Base-by-base conservation (phyloP, 805 yeast species). In the Clavispora santaluciae region DNA sequence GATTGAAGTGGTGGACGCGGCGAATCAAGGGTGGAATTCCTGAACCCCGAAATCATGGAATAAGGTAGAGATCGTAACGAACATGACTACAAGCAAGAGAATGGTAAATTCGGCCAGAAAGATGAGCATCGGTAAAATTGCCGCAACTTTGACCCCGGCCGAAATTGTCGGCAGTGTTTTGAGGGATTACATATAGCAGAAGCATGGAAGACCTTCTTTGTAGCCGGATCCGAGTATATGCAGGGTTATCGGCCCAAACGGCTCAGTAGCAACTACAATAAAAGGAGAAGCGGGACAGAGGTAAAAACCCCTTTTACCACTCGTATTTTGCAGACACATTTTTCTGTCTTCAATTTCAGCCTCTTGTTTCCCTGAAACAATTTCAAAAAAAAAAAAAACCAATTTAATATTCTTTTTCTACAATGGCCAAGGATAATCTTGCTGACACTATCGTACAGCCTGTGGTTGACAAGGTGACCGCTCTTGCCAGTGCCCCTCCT, bases 401-500 rank as follows among this genome's bases (percentile, higher is more conserved):
- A n/a, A n/a, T 13, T 18, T 15, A 6, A 4, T 23, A 13, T 9
- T 16, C 12, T 12, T 18, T 8, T 22, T n/a, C 9, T 24, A 18
- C 22, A 18, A 36, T 36, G 39, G 39, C 28, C 21, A 36, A 36
- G 22, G 39, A 36, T 24, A 26, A n/a, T 21, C 33, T 36, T 22
- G 53, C 65, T n/a, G 68, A 63, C 28, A 42, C 59, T 9, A 44
- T 63, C 33, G 53, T 54, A 7, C 67, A 62, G 46, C 68, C 68
- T 5, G 50, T 58, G 30, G 51, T 50, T 24, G 66, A 63, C 46
- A 46, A 56, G 36, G 38, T 62, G 18, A 48, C 54, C 13, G 51
- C 55, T 25, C 31, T 53, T 24, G 17, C 35, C 15, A 30, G 25
- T 4, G 22, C 22, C n/a, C 25, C 35, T 4, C 2, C 23, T 5